These are phyloP conservation scores for Euphorbia lathyris DNA, from an alignment of 345 rosid genomes.

Conservation along the genomic window DNA sequence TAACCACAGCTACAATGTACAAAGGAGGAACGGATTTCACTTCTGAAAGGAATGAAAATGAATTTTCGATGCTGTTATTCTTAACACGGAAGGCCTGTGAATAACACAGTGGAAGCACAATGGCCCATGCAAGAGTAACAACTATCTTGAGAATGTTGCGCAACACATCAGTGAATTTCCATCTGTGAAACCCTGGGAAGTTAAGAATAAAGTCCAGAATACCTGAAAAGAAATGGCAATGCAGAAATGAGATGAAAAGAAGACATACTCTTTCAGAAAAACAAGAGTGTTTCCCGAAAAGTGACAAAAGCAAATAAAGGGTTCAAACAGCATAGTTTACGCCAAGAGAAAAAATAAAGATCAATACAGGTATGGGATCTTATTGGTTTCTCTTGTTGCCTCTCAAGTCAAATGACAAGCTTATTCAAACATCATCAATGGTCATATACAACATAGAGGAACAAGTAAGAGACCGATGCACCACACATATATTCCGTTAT, in stretches of 20 bases:
- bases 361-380: not conserved
- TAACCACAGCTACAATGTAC: conserved; percentile 67
- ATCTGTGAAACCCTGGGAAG: conserved; percentile 90
- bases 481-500: not conserved
- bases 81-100: conserved; percentile 48
- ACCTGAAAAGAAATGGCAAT: conserved; percentile 45
- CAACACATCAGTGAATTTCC: conserved; percentile 78
- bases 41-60: conserved; percentile 55
- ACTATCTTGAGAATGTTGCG: conserved; percentile 71
- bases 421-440: not conserved
- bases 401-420: not conserved
- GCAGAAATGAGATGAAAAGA: not conserved
- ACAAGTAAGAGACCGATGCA: not conserved
- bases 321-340: not conserved
- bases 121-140: conserved; percentile 69
- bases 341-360: not conserved
- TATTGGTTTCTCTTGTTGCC: not conserved
- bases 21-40: conserved; percentile 70
- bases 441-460: not conserved
- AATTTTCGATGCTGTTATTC: conserved; percentile 37
- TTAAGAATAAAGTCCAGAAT: conserved; percentile 79
- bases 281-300: not conserved
- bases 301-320: not conserved
- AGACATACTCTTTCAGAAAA: not conserved
- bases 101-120: conserved; percentile 76